Base-by-base conservation (phyloP, 108 stramenopile genomes). In the Fragilaria crotonensis region DNA sequence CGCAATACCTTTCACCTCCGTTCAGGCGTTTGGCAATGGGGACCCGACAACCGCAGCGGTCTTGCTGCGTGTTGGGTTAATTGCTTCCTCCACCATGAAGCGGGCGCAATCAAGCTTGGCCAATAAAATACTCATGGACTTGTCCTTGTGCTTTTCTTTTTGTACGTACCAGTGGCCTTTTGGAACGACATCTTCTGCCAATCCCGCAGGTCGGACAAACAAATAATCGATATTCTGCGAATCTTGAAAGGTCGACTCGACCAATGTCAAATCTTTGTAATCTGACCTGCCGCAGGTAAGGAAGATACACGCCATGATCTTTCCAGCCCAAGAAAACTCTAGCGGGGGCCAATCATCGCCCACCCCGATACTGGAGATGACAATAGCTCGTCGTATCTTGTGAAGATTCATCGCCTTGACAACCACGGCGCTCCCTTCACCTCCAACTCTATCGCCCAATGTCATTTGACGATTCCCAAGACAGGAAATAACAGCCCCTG, bases 401-500 rank as follows among this genome's bases (percentile, higher is more conserved):
- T 58, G 52, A 11, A 59, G 44, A 21, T 67, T 60, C 89, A 87
- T 87, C 41, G 85, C 76, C 5, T 59, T 33, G 23, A 90, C 67
- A 0, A 87, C 66, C n/a, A 74, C 66, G 25, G 46, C 63, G 31
- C 67, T 90, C 47, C 89, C 89, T 32, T 57, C 54, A 20, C 45
- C 19, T 2, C 65, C 78, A n/a, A 76, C 33, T 1, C 50, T 33
- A 49, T 83, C 30, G 22, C 66, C 61, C 48, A 68, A 61, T 45
- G 70, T 69, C 0, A 78, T 71, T 54, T 87, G 83, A 30, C 89
- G 81, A 64, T 85, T 78, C 17, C 89, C 89, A 11, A 90, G 63
- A 64, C 85, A 77, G 25, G 78, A 76, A 45, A 90, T 63, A 26
- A 90, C 80, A 1, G 79, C 79, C 45, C 57, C 69, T 21, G 70